These are phyloP conservation scores for Angomonas ambiguus DNA, from an alignment of 208 protist genomes.

Conservation along the genomic window DNA sequence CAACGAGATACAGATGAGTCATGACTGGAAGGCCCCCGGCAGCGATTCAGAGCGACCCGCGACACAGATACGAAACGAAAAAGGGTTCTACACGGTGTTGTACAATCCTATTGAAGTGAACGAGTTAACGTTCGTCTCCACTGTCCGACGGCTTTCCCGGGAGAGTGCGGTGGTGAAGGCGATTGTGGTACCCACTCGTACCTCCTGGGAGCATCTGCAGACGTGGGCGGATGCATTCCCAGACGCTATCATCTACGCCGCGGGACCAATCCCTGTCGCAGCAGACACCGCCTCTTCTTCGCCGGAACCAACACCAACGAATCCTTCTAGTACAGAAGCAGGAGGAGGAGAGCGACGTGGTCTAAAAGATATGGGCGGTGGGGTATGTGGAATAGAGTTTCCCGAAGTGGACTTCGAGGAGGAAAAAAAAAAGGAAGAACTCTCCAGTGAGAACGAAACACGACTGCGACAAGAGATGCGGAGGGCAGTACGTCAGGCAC, in stretches of 20 bases:
- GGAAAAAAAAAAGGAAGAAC: constrained; percentile 18
- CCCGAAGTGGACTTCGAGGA: constrained; percentile 59
- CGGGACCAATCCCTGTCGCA: constrained; percentile 16
- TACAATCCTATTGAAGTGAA: constrained; percentile 83
- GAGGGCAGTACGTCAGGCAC: neutral
- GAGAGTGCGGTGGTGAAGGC: constrained; percentile 65
- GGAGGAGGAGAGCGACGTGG: constrained; percentile 22
- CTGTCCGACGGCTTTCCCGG: constrained; percentile 46
- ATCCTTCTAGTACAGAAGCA: neutral
- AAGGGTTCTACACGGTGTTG: constrained; percentile 68
- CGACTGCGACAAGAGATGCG: constrained; percentile 17
- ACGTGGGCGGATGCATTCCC: constrained; percentile 79
- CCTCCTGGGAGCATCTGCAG: constrained; percentile 56
- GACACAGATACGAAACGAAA: constrained; percentile 21
- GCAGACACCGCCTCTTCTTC: neutral
- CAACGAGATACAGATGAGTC: too few species aligned
- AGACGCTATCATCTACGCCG: constrained; percentile 58
- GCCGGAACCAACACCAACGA: neutral
- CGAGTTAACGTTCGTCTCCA: constrained; percentile 43
- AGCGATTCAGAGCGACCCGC: too few species aligned
- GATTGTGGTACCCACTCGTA: constrained; percentile 74
- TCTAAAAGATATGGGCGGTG: constrained; percentile 58
- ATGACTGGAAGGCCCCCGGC: too few species aligned
- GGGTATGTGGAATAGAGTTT: constrained; percentile 57
- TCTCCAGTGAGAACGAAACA: constrained; percentile 10